A percentile compares a stretch with the other conserved stretches of the same genome.
phyloP scores from a whole-genome alignment of 2,329 filamentous ascomycete genomes.

The Amauroascus verrucosus region DNA sequence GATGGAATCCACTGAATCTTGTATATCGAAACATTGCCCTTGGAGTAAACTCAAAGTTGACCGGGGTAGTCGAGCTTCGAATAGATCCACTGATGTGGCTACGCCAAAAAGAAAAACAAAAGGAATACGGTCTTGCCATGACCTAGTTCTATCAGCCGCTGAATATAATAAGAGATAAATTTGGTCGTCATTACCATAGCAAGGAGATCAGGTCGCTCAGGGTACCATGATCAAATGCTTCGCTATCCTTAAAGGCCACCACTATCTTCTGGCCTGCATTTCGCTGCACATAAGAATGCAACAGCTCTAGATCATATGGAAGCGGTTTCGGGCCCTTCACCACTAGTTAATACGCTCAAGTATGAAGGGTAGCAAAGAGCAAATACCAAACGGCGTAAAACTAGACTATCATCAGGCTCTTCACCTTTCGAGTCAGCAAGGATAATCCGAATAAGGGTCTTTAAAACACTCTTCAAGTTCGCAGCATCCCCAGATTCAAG shows the following conservation, averaged over 20 bases:
- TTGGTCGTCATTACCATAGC: constrained; percentile 33
- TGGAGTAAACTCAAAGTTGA: constrained; percentile 44
- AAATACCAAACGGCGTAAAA: constrained; percentile 31
- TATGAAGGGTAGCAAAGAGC: constrained; percentile 3
- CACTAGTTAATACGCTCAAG: constrained; percentile 9
- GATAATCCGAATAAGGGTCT: constrained; percentile 36
- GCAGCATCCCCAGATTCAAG: constrained; percentile 37
- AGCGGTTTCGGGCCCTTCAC: constrained; percentile 33
- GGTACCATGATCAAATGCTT: constrained; percentile 38
- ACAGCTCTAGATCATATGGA: constrained; percentile 38
- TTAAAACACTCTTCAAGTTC: constrained; percentile 39
- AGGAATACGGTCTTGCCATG: constrained; percentile 52
- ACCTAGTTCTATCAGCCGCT: constrained; percentile 29
- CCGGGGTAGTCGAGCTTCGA: constrained; percentile 49
- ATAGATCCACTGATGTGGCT: constrained; percentile 52
- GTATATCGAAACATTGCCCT: constrained; percentile 46
- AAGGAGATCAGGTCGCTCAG: constrained; percentile 38
- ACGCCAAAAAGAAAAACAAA: constrained; percentile 51
- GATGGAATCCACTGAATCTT: constrained; percentile 39
- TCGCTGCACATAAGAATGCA: constrained; percentile 34
- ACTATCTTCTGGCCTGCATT: constrained; percentile 32
- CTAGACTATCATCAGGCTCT: constrained; percentile 31
- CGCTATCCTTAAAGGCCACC: constrained; percentile 38
- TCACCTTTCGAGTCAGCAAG: constrained; percentile 32
- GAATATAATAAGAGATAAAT: background rate